Percentiles rank a stretch among this genome's conserved stretches.
These are phyloP conservation scores for Ophiocordyceps camponoti-saundersi DNA, from an alignment of 2,329 filamentous ascomycete species.

Conservation along the genomic window DNA sequence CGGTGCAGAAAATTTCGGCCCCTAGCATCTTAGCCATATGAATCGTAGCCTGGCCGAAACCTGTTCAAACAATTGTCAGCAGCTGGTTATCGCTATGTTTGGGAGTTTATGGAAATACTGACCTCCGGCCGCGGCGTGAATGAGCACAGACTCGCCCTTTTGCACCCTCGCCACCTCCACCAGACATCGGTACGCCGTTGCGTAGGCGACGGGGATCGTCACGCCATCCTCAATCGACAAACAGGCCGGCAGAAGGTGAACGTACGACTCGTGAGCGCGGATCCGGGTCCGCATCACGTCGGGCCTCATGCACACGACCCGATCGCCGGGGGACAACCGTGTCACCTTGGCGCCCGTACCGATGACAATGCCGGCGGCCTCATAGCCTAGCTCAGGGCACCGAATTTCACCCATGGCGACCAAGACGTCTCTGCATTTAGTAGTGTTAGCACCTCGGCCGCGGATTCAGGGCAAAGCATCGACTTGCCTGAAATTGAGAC, in stretches of 20 bases:
- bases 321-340: not conserved
- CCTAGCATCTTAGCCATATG: not conserved
- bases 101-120: not conserved
- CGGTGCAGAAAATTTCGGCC: conserved; percentile 1
- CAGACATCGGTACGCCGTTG: not conserved
- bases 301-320: not conserved
- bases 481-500: conserved; percentile 1
- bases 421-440: not conserved
- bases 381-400: not conserved
- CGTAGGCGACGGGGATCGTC: not conserved
- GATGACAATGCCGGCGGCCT: not conserved
- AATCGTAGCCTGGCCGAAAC: conserved; percentile 1
- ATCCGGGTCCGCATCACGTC: not conserved
- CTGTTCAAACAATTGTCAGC: not conserved
- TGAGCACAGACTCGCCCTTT: conserved; percentile 1
- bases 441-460: not conserved
- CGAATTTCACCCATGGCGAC: not conserved
- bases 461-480: not conserved
- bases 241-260: not conserved
- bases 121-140: conserved; percentile 1
- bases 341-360: not conserved
- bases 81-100: too few species aligned
- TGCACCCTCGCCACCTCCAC: not conserved
- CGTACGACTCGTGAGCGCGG: not conserved
- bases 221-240: not conserved